Percentiles rank a stretch among this genome's conserved stretches.
phyloP scores from a whole-genome alignment of 495 filamentous ascomycete genomes.

The Corynascus novoguineensis region DNA sequence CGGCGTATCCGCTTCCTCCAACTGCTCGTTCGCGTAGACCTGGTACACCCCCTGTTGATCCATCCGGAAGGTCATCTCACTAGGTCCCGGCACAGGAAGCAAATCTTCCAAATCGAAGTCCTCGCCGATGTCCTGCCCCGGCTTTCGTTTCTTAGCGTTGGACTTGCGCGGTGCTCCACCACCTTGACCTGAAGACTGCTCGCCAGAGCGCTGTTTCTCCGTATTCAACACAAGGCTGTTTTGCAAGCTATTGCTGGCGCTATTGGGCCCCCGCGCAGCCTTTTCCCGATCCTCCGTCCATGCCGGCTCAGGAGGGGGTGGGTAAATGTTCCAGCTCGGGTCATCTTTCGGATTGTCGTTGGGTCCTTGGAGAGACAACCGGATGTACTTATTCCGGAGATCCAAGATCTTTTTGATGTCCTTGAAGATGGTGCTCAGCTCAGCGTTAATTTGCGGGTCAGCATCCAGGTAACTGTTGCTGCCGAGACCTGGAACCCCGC shows the following conservation, averaged over 20 bases:
- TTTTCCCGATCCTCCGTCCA: slow-evolving; percentile 70
- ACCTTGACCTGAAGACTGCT: background rate
- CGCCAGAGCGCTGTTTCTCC: slow-evolving; percentile 27
- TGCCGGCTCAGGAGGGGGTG: slow-evolving; percentile 79
- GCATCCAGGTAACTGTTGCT: slow-evolving; percentile 47
- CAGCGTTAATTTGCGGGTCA: slow-evolving; percentile 68
- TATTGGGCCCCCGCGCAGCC: slow-evolving; percentile 34
- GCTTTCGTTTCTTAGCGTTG: slow-evolving; percentile 61
- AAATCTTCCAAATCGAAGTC: slow-evolving; percentile 73
- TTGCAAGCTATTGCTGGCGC: slow-evolving; percentile 46
- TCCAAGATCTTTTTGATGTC: slow-evolving; percentile 81
- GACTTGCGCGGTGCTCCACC: slow-evolving; percentile 29
- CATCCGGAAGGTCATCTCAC: slow-evolving; percentile 66
- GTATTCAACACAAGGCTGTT: slow-evolving; percentile 49
- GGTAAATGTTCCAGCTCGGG: slow-evolving; percentile 81
- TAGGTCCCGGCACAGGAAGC: slow-evolving; percentile 60
- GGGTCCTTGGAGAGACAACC: slow-evolving; percentile 73
- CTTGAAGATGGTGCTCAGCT: slow-evolving; percentile 76
- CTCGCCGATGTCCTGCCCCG: slow-evolving; percentile 77
- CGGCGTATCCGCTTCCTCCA: slow-evolving; percentile 57
- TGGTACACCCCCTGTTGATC: slow-evolving; percentile 87
- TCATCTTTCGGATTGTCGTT: slow-evolving; percentile 83
- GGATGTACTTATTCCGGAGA: slow-evolving; percentile 82
- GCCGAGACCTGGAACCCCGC: slow-evolving; percentile 27
- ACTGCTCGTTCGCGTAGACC: slow-evolving; percentile 66